Conservation (phyloP, 208 protist species). For the Phytomonas francai region DNA sequence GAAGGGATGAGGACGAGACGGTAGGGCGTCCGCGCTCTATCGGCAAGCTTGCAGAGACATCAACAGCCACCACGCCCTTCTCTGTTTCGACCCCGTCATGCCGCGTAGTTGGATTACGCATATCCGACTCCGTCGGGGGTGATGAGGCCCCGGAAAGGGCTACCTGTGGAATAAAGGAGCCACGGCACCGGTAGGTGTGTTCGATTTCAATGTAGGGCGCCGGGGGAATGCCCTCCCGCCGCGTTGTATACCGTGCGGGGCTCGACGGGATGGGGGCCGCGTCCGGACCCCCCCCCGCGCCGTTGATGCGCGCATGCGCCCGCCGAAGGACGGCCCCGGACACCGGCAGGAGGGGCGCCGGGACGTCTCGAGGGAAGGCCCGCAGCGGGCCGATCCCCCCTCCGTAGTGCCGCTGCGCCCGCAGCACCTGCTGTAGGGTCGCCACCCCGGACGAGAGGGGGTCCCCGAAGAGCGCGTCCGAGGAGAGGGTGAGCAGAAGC, state of each 20-base stretch:
- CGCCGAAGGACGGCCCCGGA: constrained; percentile 33
- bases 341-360: constrained; percentile 35
- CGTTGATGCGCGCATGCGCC: constrained; percentile 26
- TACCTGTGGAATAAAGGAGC: constrained; percentile 19
- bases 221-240: constrained; percentile 20
- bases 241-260: constrained; percentile 16
- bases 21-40: not conserved
- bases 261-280: not conserved
- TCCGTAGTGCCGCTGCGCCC: constrained; percentile 16
- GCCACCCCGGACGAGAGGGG: constrained; percentile 31
- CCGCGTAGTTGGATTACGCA: not conserved
- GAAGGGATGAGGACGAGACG: not conserved
- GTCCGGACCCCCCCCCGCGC: not conserved
- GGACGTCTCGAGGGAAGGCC: constrained; percentile 20
- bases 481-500: constrained; percentile 26
- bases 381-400: not conserved
- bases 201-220: constrained; percentile 29
- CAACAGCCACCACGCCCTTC: not conserved
- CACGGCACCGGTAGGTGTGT: constrained; percentile 38
- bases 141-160: not conserved
- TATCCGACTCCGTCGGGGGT: not conserved
- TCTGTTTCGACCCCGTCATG: not conserved
- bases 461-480: constrained; percentile 32
- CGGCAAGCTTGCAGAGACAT: not conserved
- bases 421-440: constrained; percentile 21